Evolutionary conservation across 768 basidiomycete species (phyloP).

Genomic region (Lactarius sanguifluus): DNA sequence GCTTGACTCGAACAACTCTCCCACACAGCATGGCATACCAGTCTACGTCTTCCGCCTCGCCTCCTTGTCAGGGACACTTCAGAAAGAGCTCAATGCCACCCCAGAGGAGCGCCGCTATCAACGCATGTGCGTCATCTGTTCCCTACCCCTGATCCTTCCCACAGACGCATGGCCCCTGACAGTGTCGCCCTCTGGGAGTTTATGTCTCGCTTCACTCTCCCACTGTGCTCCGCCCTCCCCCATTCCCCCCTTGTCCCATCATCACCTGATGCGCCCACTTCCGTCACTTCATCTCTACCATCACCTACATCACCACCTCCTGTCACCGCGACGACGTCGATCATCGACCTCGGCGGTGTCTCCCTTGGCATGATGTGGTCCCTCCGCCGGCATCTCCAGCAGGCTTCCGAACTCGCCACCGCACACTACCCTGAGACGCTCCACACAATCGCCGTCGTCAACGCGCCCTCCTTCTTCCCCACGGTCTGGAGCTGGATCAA

Average conservation of each 20-base stretch:
- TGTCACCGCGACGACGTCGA: slow-evolving; percentile 59
- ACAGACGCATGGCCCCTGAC: neutral
- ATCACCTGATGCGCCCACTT: neutral
- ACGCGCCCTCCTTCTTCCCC: slow-evolving; percentile 80
- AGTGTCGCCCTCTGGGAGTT: slow-evolving; percentile 67
- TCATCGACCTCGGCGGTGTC: slow-evolving; percentile 69
- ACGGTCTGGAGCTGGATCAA: slow-evolving; percentile 86
- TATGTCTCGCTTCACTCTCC: slow-evolving; percentile 64
- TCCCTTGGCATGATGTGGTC: slow-evolving; percentile 67
- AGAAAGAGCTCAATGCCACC: slow-evolving; percentile 59
- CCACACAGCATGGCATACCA: slow-evolving; percentile 59
- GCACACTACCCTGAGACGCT: slow-evolving; percentile 84
- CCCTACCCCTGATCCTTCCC: neutral
- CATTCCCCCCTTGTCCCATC: slow-evolving; percentile 40
- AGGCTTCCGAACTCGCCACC: slow-evolving; percentile 70
- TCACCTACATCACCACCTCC: slow-evolving; percentile 42
- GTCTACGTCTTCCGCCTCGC: slow-evolving; percentile 75
- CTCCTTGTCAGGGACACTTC: slow-evolving; percentile 51
- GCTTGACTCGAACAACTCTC: slow-evolving; percentile 6
- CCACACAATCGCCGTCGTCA: slow-evolving; percentile 64
- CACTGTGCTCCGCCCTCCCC: slow-evolving; percentile 61
- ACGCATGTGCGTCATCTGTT: slow-evolving; percentile 56
- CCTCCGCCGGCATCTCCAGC: slow-evolving; percentile 68
- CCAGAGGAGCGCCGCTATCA: slow-evolving; percentile 58
- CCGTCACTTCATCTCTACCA: neutral